Base-by-base conservation (phyloP, 371 early-diverging fungal species). In the Apophysomyces trapeziformis region DNA sequence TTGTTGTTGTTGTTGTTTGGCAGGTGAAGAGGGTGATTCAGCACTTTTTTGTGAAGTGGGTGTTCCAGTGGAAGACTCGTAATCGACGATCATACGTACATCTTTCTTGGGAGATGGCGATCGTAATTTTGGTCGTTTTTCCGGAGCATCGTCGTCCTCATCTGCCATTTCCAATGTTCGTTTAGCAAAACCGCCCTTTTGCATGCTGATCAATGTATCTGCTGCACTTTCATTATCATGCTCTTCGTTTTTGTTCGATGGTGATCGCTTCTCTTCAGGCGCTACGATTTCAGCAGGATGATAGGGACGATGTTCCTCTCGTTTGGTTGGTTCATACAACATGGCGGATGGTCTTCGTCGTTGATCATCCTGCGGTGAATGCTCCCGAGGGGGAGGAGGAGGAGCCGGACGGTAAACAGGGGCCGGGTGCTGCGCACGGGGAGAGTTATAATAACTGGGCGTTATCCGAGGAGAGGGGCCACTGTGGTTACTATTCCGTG, bases 161-260 rank as follows among this genome's bases (percentile, higher is more conserved):
- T 74, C 71, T n/a, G 68, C 68, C 68, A 71, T 66, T 38, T 71
- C 71, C 64, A 74, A 58, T 11, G 67, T 39, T 44, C 75, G 57
- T 39, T 57, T 70, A 36, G 58, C 56, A 57, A 47, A 68, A 4
- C 66, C 61, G 1, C 70, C 68, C 46, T 72, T 70, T 6, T 76
- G 61, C 66, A 80, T 75, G 12, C 76, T 75, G 65, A 80, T 80
- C 11, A 77, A 54, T 9, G 80, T 75, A 65, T 75, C 75, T 5
- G 77, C 80, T 3, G 77, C 80, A 65, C 67, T 75, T 9, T 64
- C 75, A 68, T 77, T 76, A 38, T 69, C 64, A 18, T 60, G 56
- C 18, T 57, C 39, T 41, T 46, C 45, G 41, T 47, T 36, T 61
- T 60, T 32, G 11, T 12, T 47, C 7, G 38, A 41, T 12, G 65